Evolutionary conservation across 108 stramenopile species (phyloP).

Genomic region (Fistulifera solaris): DNA sequence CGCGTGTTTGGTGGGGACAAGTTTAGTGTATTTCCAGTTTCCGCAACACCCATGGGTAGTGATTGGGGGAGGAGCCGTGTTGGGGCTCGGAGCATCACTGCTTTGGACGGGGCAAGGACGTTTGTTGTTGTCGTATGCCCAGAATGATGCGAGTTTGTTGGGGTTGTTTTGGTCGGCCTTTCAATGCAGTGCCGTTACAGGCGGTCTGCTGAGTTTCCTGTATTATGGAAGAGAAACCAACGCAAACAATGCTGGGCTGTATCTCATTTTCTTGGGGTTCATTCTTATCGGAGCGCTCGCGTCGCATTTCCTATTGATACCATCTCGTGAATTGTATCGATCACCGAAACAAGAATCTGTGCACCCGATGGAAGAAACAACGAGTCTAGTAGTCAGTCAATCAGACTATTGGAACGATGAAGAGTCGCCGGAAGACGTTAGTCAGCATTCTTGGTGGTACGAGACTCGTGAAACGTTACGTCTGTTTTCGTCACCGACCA

Average conservation of each 20-base stretch:
- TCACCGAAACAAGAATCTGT: background rate
- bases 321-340: slow-evolving; percentile 10
- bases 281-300: slow-evolving; percentile 29
- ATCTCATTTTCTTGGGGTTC: slow-evolving; percentile 32
- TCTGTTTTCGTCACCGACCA: slow-evolving; percentile 24
- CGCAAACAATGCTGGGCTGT: slow-evolving; percentile 20
- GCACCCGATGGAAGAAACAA: too few species aligned
- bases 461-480: slow-evolving; percentile 23
- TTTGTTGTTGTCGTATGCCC: slow-evolving; percentile 37
- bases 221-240: slow-evolving; percentile 20
- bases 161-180: slow-evolving; percentile 44
- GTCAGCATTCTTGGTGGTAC: slow-evolving; percentile 19
- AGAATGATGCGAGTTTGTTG: slow-evolving; percentile 28
- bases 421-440: too few species aligned
- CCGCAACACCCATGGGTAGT: slow-evolving; percentile 12
- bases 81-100: slow-evolving; percentile 34
- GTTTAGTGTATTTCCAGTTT: slow-evolving; percentile 27
- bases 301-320: slow-evolving; percentile 29
- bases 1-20: slow-evolving; percentile 19
- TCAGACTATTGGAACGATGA: too few species aligned
- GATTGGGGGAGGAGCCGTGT: slow-evolving; percentile 24
- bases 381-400: too few species aligned
- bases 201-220: slow-evolving; percentile 34
- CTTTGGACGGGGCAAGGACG: slow-evolving; percentile 46
- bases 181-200: slow-evolving; percentile 33